Evolutionary conservation across 2,329 filamentous ascomycete species (phyloP).

Genomic region (Botryosphaeria dothidea): DNA sequence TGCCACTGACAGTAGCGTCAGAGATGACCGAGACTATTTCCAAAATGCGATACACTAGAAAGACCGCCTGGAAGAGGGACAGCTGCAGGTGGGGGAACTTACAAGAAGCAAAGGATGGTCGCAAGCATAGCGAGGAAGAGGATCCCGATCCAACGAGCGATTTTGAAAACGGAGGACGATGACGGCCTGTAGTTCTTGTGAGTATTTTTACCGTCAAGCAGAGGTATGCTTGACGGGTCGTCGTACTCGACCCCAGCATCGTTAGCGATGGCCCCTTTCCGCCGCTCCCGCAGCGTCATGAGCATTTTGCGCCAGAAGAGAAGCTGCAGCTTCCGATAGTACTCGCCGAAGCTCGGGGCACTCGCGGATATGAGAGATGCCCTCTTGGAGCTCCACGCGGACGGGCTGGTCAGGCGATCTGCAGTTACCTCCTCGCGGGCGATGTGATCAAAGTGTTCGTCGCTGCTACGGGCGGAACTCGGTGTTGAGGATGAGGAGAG

Average conservation of each 20-base stretch:
- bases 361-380: not conserved
- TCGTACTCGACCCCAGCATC: not conserved
- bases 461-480: conserved; percentile 3
- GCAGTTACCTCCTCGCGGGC: conserved; percentile 5
- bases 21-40: not conserved
- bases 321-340: not conserved
- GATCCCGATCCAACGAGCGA: conserved; percentile 21
- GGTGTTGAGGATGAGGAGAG: not conserved
- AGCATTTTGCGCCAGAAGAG: conserved; percentile 32
- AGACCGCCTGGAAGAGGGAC: too few relatives aligned
- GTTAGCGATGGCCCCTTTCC: not conserved
- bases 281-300: conserved; percentile 31
- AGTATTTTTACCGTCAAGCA: not conserved
- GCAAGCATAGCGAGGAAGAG: conserved; percentile 25
- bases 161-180: not conserved
- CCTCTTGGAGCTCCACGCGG: not conserved
- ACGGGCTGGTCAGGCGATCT: not conserved
- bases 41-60: not conserved
- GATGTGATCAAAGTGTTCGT: conserved; percentile 8
- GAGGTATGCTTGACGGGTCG: not conserved
- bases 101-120: conserved; percentile 35
- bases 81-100: conserved; percentile 24
- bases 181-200: not conserved
- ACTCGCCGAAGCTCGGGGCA: conserved; percentile 11
- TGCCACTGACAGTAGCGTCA: conserved; percentile 33